Conservation (phyloP, 2,329 filamentous ascomycete genomes). For the Daldinia eschscholtzii region DNA sequence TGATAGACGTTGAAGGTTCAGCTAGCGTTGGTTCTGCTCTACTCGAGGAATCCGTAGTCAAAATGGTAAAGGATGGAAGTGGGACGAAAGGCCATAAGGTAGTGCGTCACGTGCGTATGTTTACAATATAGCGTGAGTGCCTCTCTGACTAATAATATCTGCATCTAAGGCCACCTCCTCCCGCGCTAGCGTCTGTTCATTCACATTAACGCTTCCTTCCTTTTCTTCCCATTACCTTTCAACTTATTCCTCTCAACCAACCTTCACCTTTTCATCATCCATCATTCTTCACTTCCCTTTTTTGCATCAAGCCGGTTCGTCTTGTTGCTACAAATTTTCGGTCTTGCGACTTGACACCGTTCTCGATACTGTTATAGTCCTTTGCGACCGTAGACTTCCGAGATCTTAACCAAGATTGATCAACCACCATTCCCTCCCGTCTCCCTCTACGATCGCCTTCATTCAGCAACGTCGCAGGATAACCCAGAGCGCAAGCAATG, state of each 20-base stretch:
- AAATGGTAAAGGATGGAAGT: neutral
- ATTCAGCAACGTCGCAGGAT: slow-evolving; percentile 24
- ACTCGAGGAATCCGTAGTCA: neutral
- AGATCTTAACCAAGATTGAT: neutral
- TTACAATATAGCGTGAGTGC: neutral
- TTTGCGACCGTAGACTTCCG: slow-evolving; percentile 12
- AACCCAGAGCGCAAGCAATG: slow-evolving; percentile 30
- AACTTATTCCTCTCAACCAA: slow-evolving; percentile 8
- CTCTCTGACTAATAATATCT: slow-evolving; percentile 29
- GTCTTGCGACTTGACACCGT: slow-evolving; percentile 3
- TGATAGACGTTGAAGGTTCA: neutral
- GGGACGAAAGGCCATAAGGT: neutral
- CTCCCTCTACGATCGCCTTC: slow-evolving; percentile 23
- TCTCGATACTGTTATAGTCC: neutral
- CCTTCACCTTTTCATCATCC: slow-evolving; percentile 15
- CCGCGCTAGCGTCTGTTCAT: slow-evolving; percentile 23
- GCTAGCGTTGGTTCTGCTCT: neutral
- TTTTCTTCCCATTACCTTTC: slow-evolving; percentile 9
- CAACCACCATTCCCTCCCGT: neutral
- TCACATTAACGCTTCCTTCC: slow-evolving; percentile 26
- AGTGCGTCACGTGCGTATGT: neutral
- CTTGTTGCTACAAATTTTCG: slow-evolving; percentile 7
- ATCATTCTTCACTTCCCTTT: neutral
- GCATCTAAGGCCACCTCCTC: slow-evolving; percentile 23
- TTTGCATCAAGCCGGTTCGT: slow-evolving; percentile 7